phyloP scores from a whole-genome alignment of 805 yeast species.

The Lachancea nothofagi region DNA sequence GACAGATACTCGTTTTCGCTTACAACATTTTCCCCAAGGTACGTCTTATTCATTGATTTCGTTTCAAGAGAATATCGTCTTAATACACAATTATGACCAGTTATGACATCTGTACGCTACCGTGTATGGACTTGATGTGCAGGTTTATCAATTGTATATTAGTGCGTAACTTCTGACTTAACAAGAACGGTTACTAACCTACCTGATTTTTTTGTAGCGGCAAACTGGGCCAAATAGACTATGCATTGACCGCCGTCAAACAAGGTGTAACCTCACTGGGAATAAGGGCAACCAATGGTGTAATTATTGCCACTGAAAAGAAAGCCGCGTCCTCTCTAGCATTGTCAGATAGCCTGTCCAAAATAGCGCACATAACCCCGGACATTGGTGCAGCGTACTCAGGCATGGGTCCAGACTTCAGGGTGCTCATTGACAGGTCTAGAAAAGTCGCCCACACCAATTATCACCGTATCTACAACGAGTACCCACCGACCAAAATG shows the following conservation, averaged over 20 bases:
- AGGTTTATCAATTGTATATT: too few species aligned
- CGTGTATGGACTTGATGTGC: too few species aligned
- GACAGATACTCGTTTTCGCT: conserved; percentile 96
- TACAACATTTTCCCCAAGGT: conserved; percentile 96
- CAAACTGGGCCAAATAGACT: conserved; percentile 94
- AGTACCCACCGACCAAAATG: conserved; percentile 93
- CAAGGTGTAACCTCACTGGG: conserved; percentile 98
- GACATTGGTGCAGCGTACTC: conserved; percentile 94
- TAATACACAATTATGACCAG: too few species aligned
- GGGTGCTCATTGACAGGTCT: conserved; percentile 90
- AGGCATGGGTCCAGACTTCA: conserved; percentile 98
- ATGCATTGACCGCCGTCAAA: conserved; percentile 94
- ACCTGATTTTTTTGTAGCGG: conserved; percentile 50
- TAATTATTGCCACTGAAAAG: conserved; percentile 94
- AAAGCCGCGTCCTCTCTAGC: conserved; percentile 76
- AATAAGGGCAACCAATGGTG: conserved; percentile 90
- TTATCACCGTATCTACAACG: conserved; percentile 90
- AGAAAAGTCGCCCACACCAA: conserved; percentile 89
- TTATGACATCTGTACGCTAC: too few species aligned
- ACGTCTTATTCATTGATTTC: too few species aligned
- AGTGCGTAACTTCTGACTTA: too few species aligned
- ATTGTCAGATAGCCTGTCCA: conserved; percentile 66
- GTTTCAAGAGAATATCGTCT: too few species aligned
- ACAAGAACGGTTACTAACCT: too few species aligned
- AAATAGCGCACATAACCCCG: conserved; percentile 82